Conservation (phyloP, 2,329 filamentous ascomycete species). For the Phyllachora maydis region DNA sequence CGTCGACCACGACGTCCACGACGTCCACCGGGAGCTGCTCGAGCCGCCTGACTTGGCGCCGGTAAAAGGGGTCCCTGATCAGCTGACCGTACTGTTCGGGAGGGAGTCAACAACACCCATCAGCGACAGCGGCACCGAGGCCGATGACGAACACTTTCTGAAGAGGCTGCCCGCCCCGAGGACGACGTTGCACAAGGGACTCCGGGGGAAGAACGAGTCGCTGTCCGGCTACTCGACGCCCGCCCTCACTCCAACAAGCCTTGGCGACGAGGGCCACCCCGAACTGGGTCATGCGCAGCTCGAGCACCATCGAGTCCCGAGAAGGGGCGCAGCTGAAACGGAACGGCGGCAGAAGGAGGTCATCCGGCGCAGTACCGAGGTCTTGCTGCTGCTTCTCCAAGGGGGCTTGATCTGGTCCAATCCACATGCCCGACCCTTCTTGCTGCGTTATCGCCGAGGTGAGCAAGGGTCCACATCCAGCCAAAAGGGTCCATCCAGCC, state of each 20-base stretch:
- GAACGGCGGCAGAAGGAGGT: conserved; percentile 26
- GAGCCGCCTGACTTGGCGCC: conserved; percentile 20
- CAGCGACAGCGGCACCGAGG: conserved; percentile 86
- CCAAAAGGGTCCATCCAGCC: not conserved
- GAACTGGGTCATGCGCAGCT: conserved; percentile 6
- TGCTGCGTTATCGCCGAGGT: conserved; percentile 6
- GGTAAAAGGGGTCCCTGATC: no score
- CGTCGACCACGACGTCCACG: no score
- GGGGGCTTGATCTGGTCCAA: conserved; percentile 26
- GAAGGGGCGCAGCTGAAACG: conserved; percentile 11
- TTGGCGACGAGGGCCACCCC: conserved; percentile 18
- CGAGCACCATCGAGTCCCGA: conserved; percentile 6
- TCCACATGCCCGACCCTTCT: conserved; percentile 19
- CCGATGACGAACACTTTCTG: conserved; percentile 80
- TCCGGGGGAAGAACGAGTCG: conserved; percentile 38
- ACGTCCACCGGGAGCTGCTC: conserved; percentile 31
- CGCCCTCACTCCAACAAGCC: conserved; percentile 22
- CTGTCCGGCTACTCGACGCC: conserved; percentile 35
- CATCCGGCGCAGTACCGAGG: conserved; percentile 29
- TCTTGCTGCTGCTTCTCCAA: conserved; percentile 26
- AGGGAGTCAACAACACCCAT: conserved; percentile 37
- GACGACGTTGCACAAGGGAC: conserved; percentile 53
- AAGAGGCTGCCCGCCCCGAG: conserved; percentile 69
- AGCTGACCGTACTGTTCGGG: no score
- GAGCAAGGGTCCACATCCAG: not conserved